Conservation (phyloP, 805 yeast genomes). For the Candida yuanshanica region DNA sequence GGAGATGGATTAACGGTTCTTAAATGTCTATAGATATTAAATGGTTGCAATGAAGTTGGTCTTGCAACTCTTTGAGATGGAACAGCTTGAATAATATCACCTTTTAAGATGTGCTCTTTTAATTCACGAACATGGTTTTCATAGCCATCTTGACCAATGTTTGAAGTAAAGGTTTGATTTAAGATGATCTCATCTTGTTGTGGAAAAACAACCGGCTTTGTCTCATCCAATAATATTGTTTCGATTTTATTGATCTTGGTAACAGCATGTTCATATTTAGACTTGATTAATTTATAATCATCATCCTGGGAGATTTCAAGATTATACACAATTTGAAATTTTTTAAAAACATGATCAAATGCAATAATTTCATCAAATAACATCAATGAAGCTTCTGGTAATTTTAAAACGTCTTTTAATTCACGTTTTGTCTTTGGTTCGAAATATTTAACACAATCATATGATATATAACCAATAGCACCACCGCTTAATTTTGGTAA, state of each 20-base stretch:
- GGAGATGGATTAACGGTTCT: conserved; percentile 98
- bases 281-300: conserved; percentile 27
- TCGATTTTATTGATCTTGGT: conserved; percentile 54
- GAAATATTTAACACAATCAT: conserved; percentile 94
- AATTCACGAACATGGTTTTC: conserved; percentile 71
- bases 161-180: conserved; percentile 71
- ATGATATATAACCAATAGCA: conserved; percentile 92
- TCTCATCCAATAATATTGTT: conserved; percentile 38
- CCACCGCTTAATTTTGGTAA: conserved; percentile 88
- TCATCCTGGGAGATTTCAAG: conserved; percentile 40
- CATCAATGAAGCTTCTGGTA: conserved; percentile 94
- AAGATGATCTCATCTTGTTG: conserved; percentile 66
- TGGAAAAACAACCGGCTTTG: conserved; percentile 52
- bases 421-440: conserved; percentile 84
- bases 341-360: conserved; percentile 89
- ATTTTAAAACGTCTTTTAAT: conserved; percentile 69
- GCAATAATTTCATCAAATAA: conserved; percentile 85
- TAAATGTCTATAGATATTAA: conserved; percentile 90
- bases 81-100: conserved; percentile 96
- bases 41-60: conserved; percentile 93
- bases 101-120: conserved; percentile 77
- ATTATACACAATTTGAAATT: conserved; percentile 87
- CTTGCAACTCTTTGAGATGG: conserved; percentile 97
- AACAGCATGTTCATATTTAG: conserved; percentile 50
- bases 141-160: conserved; percentile 91